Base-by-base conservation (phyloP, 1,284 basidiomycete species). In the Sanghuangporus weigelae region DNA sequence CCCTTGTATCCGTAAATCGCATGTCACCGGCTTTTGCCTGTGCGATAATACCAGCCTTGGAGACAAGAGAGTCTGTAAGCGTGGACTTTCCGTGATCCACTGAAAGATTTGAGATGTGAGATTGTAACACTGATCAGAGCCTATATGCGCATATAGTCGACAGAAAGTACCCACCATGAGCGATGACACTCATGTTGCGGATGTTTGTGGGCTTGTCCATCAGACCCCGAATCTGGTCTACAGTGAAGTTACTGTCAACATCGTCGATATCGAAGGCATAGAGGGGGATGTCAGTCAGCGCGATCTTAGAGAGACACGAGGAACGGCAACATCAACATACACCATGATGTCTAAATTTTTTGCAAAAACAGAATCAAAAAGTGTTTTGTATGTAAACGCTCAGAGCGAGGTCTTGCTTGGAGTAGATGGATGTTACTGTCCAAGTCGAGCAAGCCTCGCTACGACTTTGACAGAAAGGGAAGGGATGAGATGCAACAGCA, bases 51-150 rank as follows among this genome's bases (percentile, higher is more conserved):
- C 97, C 97, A 69, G 97, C 97, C 84, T 99, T 99, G 71, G 96
- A 96, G 73, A 99, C 96, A 63, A 99, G 85, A 60, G 97, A 98
- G 79, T 99, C 97, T 73, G 97, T 98, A 72, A 99, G 89, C 71
- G 97, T 99, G 65, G 97, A 99, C 82, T 99, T 99, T 82, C 97
- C 97, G 84, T 99, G 97, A 81, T 99, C 97, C 87, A 99, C 95
- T 93, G 70, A 7, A 49, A n/a, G 35, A 40, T 59, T 51, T 66
- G 58, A 57, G 57, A 66, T 57, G 64, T 16, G 8, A 46, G 21
- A 5, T n/a, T 46, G 44, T 19, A 7, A 46, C 21, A 11, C 55
- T 26, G 63, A 68, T 66, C 71, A 55, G 68, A 64, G 59, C 59
- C 57, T 61, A 61, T 61, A 70, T 61, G 57, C 57, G 53, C n/a